phyloP scores from a whole-genome alignment of 208 protist genomes.

The Trypanosomatidae sp. region DNA sequence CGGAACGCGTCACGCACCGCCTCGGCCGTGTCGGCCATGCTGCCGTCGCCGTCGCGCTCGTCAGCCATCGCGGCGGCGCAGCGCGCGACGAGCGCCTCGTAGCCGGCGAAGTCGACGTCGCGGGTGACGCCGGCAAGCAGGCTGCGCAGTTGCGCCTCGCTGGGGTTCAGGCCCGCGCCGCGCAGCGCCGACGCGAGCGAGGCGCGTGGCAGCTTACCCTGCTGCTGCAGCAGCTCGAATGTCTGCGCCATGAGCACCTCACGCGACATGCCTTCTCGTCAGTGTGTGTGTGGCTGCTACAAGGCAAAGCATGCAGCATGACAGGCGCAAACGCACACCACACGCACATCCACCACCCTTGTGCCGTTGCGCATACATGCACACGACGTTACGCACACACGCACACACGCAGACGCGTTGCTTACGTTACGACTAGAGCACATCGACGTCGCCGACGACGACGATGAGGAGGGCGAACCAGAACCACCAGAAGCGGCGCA shows the following conservation, averaged over 20 bases:
- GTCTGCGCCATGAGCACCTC: constrained; percentile 73
- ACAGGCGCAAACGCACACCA: too few relatives aligned
- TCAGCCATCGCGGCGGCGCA: too few relatives aligned
- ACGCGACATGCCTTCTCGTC: constrained; percentile 30
- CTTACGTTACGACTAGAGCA: too few relatives aligned
- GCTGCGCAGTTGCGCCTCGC: constrained; percentile 83
- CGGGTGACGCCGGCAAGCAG: constrained; percentile 52
- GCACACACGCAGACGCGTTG: too few relatives aligned
- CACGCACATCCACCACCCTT: too few relatives aligned
- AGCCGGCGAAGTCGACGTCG: constrained; percentile 72
- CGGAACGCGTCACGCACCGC: constrained; percentile 94
- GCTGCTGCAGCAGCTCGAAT: constrained; percentile 83
- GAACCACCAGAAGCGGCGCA: constrained; percentile 70
- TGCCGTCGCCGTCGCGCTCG: constrained; percentile 52
- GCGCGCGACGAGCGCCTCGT: constrained; percentile 68
- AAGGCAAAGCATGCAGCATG: too few relatives aligned
- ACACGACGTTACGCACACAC: too few relatives aligned
- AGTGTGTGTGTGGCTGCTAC: too few relatives aligned
- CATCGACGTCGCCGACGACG: constrained; percentile 69
- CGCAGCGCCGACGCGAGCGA: constrained; percentile 77
- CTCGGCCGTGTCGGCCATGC: constrained; percentile 88
- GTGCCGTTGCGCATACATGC: too few relatives aligned
- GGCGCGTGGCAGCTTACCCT: constrained; percentile 78
- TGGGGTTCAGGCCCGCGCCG: constrained; percentile 85
- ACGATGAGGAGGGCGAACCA: constrained; percentile 71